These are phyloP conservation scores for Boletus barrowsii DNA, from an alignment of 768 basidiomycete species.

Conservation along the genomic window DNA sequence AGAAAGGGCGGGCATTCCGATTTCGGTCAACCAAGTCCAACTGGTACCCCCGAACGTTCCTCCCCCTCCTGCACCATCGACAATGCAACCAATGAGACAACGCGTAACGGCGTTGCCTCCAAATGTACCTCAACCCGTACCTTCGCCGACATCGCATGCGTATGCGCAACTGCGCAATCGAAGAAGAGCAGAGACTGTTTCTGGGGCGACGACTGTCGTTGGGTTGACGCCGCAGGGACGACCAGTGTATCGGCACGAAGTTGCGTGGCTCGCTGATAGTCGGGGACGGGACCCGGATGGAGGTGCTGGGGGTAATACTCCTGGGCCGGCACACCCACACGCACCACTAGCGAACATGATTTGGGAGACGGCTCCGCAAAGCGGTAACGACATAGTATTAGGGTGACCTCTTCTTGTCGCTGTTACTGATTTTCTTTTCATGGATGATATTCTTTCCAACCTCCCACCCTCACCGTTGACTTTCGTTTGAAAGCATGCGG, in stretches of 20 bases:
- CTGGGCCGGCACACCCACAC: conserved; percentile 21
- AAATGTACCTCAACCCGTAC: conserved; percentile 19
- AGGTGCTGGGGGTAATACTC: conserved; percentile 13
- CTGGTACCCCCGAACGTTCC: conserved; percentile 12
- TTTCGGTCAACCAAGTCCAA: conserved; percentile 13
- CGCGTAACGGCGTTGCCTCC: conserved; percentile 30
- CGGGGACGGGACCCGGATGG: conserved; percentile 19
- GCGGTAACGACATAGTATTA: conserved; percentile 30
- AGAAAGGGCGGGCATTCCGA: conserved; percentile 22
- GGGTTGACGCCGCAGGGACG: conserved; percentile 29
- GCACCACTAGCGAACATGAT: conserved; percentile 23
- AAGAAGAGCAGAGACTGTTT: conserved; percentile 34
- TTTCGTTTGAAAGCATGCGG: conserved; percentile 1
- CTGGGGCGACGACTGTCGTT: conserved; percentile 26
- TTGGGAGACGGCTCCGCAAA: conserved; percentile 29
- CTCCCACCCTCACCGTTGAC: neutral
- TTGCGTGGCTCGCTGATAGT: conserved; percentile 25
- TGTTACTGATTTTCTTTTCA: conserved; percentile 3
- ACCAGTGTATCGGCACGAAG: conserved; percentile 28
- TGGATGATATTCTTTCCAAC: neutral
- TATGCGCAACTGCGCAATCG: conserved; percentile 26
- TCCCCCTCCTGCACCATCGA: conserved; percentile 13
- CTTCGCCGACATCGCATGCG: conserved; percentile 19
- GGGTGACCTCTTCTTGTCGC: conserved; percentile 18
- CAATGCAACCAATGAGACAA: conserved; percentile 21